phyloP scores from a whole-genome alignment of 2,329 filamentous ascomycete genomes.

The Decorospora gaudefroyi region DNA sequence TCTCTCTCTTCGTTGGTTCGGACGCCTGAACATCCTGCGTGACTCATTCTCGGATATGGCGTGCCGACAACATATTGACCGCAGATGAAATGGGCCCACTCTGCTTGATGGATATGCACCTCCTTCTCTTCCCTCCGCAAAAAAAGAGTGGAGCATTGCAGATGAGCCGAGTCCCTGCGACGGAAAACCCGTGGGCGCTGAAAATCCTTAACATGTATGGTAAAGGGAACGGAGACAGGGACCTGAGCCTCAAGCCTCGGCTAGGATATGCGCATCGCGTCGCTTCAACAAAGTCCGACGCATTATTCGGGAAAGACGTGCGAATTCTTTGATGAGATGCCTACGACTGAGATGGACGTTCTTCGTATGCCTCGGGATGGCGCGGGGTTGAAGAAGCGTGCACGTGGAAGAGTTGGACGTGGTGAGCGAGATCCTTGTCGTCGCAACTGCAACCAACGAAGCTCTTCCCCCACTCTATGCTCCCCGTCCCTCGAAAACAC shows the following conservation, averaged over 20 bases:
- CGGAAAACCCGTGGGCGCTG: constrained; percentile 15
- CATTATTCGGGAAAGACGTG: too few relatives aligned
- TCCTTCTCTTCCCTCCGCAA: constrained; percentile 16
- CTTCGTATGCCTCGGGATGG: too few relatives aligned
- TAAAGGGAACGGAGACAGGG: constrained; percentile 3
- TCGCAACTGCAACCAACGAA: too few relatives aligned
- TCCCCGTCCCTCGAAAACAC: too few relatives aligned
- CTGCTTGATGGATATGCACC: constrained; percentile 6
- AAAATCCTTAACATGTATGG: constrained; percentile 6
- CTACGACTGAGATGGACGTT: too few relatives aligned
- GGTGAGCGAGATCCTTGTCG: too few relatives aligned
- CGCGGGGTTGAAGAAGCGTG: too few relatives aligned
- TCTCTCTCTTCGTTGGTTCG: background rate
- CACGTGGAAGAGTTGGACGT: too few relatives aligned
- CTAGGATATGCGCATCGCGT: constrained; percentile 9
- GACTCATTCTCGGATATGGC: constrained; percentile 6
- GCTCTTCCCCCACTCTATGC: too few relatives aligned
- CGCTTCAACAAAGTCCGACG: background rate
- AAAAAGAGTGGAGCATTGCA: constrained; percentile 23
- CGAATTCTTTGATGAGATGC: too few relatives aligned
- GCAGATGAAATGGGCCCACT: constrained; percentile 17
- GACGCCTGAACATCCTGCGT: background rate
- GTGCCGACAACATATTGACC: constrained; percentile 9
- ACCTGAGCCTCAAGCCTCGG: too few relatives aligned
- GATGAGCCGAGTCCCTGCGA: constrained; percentile 17